Conservation (phyloP, 345 rosid species). For the Turnera subulata region DNA sequence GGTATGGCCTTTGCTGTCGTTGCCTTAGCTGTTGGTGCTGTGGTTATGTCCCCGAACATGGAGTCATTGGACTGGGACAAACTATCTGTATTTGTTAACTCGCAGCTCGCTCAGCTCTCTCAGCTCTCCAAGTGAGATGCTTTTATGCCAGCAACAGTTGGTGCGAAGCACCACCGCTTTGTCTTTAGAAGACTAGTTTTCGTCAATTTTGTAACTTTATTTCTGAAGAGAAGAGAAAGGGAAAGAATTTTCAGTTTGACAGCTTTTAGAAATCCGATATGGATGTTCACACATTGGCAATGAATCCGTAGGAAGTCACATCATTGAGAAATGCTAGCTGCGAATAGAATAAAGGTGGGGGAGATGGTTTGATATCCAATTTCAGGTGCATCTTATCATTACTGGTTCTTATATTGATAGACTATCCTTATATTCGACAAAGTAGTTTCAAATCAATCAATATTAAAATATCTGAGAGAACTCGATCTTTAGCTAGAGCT, state of each 20-base stretch:
- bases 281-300: constrained; percentile 6
- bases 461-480: too few species aligned
- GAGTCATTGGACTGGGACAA: constrained; percentile 18
- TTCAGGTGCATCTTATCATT: too few species aligned
- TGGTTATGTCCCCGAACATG: constrained; percentile 26
- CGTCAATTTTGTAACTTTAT: constrained; percentile 18
- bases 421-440: too few species aligned
- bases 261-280: constrained; percentile 9
- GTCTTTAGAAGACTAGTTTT: constrained; percentile 14
- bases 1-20: constrained; percentile 34
- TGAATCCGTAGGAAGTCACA: neutral
- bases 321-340: constrained; percentile 2
- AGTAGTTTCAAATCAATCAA: too few species aligned
- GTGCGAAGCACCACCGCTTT: constrained; percentile 23
- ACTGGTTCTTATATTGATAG: too few species aligned
- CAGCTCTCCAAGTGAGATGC: constrained; percentile 7
- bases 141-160: constrained; percentile 5
- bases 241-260: constrained; percentile 8
- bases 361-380: too few species aligned
- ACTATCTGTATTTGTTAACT: constrained; percentile 27
- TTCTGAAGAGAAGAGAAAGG: constrained; percentile 8
- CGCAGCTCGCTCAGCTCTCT: too few species aligned
- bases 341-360: neutral
- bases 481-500: too few species aligned
- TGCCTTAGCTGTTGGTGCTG: constrained; percentile 51